Evolutionary conservation across 352 stramenopile genomes (phyloP), one percentile per base, ranked within the genome.

Genomic region (Globisporangium parvum): DNA sequence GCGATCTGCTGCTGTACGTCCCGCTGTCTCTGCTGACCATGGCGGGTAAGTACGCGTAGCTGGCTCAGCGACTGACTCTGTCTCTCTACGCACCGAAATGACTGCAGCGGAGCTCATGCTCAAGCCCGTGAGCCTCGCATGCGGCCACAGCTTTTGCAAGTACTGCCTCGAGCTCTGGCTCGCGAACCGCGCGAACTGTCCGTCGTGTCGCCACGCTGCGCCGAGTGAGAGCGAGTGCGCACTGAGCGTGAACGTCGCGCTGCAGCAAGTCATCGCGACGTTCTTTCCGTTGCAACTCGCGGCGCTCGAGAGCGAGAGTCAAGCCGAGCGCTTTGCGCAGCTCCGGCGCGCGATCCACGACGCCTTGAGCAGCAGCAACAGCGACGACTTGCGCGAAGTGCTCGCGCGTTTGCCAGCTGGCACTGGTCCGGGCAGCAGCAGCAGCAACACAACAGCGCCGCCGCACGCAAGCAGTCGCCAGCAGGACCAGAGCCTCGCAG

Each of bases 131-230:
- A 72, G 60, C 50, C 58, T 79, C 24, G 39, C 63, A 39, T 79
- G 70, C 23, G 70, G 70, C 42, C 70, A 79, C 58, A 76, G 67
- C 59, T 79, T 79, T 47, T 79, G 70, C 62, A 69, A 70, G 51
- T 69, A 61, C 35, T 79, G 70, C 15, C 53, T 79, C 21, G 62
- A 74, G n/a, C 51, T 74, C 28, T 79, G 70, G 70, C 62, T 76
- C 52, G 59, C 59, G 52, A 69, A 59, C 55, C 72, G 67, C 52
- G 39, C 58, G 15, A 74, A 51, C 53, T 79, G 70, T 42, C 70
- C 70, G 12, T 66, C 70, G 47, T 79, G 70, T 56, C 70, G 70
- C 45, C 56, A 70, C 11, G 23, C 55, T 23, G 53, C 45, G 23
- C 40, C 47, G 37, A 37, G 31, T 44, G 39, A 18, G 4, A 49